Conservation (phyloP, 2,329 filamentous ascomycete genomes). For the Arthrobotrys sphaeroides region DNA sequence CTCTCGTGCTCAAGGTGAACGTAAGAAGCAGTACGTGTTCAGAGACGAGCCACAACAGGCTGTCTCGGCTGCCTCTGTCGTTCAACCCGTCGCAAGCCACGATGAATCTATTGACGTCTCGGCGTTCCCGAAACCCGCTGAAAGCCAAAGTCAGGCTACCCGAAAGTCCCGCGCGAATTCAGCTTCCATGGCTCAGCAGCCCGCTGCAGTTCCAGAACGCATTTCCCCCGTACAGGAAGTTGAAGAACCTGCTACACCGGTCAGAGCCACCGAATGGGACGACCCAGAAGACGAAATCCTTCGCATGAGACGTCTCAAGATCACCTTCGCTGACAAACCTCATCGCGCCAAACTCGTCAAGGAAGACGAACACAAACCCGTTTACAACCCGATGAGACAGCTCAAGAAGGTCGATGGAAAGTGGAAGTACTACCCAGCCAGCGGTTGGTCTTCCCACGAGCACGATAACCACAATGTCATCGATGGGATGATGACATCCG, state of each 20-base stretch:
- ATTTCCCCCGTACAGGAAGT: no score
- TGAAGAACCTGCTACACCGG: no score
- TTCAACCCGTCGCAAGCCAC: no score
- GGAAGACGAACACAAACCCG: not conserved
- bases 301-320: not conserved
- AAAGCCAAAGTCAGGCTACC: no score
- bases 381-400: constrained; percentile 5
- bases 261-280: not conserved
- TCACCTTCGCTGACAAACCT: not conserved
- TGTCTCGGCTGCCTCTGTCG: not conserved
- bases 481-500: no score
- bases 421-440: not conserved
- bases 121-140: no score
- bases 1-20: constrained; percentile 1
- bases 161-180: no score
- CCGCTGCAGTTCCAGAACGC: no score
- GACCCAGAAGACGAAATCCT: not conserved
- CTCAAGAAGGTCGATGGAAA: not conserved
- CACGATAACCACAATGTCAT: not conserved
- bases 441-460: not conserved
- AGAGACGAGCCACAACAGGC: constrained; percentile 25
- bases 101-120: no score
- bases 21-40: constrained; percentile 31
- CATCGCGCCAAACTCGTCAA: not conserved
- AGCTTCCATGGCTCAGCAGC: not conserved